Percentiles rank a stretch among this genome's conserved stretches.
phyloP scores from a whole-genome alignment of 1,284 basidiomycete genomes.

The Leccinum cinnamomeum region DNA sequence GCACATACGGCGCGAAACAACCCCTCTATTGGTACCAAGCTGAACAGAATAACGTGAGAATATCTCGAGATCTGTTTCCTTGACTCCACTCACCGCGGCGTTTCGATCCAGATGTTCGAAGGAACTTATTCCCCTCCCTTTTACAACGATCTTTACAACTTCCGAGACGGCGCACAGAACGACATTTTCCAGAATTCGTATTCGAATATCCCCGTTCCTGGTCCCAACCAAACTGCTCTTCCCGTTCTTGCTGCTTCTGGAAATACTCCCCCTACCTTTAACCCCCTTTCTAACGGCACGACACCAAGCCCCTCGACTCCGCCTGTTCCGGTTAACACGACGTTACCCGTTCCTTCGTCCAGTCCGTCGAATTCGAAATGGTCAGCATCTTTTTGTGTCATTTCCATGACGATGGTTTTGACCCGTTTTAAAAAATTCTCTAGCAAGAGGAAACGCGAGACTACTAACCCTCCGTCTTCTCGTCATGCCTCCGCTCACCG shows the following conservation, averaged over 20 bases:
- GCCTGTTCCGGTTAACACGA: neutral
- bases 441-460: slow-evolving; percentile 5
- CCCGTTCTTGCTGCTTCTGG: slow-evolving; percentile 14
- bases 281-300: neutral
- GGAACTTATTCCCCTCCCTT: slow-evolving; percentile 42
- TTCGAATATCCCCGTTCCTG: slow-evolving; percentile 20
- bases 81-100: neutral
- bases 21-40: slow-evolving; percentile 67
- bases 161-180: slow-evolving; percentile 46
- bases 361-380: slow-evolving; percentile 10
- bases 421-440: neutral
- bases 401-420: neutral
- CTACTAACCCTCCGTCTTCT: slow-evolving; percentile 5
- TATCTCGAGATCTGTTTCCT: neutral
- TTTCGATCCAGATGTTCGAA: slow-evolving; percentile 41
- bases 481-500: slow-evolving; percentile 9
- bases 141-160: slow-evolving; percentile 47
- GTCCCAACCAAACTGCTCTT: slow-evolving; percentile 26
- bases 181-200: slow-evolving; percentile 45
- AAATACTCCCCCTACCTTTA: neutral
- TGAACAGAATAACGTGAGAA: slow-evolving; percentile 55
- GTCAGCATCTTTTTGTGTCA: slow-evolving; percentile 9
- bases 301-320: neutral
- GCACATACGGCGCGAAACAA: slow-evolving; percentile 64
- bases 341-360: slow-evolving; percentile 5